Percentiles rank a stretch among this genome's conserved stretches.
Conservation (phyloP, 208 protist genomes). For the Novymonas esmeraldas region DNA sequence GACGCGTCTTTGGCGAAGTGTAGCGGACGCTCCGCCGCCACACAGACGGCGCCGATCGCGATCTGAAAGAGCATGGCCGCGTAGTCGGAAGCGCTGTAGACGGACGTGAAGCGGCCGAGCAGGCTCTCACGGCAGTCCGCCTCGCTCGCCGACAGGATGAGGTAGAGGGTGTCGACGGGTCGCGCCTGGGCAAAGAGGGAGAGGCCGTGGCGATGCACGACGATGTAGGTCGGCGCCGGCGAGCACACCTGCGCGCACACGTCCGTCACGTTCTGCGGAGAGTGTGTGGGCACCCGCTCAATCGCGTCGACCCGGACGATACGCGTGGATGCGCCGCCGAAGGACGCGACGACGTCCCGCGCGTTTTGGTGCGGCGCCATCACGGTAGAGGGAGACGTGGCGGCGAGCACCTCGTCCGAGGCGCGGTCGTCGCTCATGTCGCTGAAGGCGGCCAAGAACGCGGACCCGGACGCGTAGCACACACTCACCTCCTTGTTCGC, state of each 20-base stretch:
- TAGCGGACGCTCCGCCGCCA: conserved; percentile 3
- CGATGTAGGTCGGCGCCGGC: conserved; percentile 60
- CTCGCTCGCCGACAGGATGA: conserved; percentile 63
- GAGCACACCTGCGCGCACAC: conserved; percentile 71
- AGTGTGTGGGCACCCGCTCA: conserved; percentile 39
- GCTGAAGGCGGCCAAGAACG: conserved; percentile 50
- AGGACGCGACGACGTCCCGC: conserved; percentile 69
- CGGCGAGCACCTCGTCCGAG: conserved; percentile 59
- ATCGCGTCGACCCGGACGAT: conserved; percentile 85
- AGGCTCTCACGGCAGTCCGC: conserved; percentile 57
- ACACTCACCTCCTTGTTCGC: conserved; percentile 55
- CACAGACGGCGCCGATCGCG: conserved; percentile 48
- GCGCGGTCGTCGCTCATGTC: conserved; percentile 34
- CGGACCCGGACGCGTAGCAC: conserved; percentile 64
- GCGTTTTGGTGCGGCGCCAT: conserved; percentile 67
- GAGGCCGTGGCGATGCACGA: conserved; percentile 80
- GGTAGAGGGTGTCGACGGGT: conserved; percentile 86
- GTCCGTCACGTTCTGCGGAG: conserved; percentile 54
- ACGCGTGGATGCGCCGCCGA: conserved; percentile 49
- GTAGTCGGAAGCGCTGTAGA: conserved; percentile 76
- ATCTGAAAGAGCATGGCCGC: conserved; percentile 91
- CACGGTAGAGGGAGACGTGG: conserved; percentile 59
- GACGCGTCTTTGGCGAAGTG: conserved; percentile 9
- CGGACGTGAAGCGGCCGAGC: conserved; percentile 73
- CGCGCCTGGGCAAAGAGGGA: conserved; percentile 77